phyloP scores from a whole-genome alignment of 1,284 basidiomycete genomes.

The Dichomitus squalens region DNA sequence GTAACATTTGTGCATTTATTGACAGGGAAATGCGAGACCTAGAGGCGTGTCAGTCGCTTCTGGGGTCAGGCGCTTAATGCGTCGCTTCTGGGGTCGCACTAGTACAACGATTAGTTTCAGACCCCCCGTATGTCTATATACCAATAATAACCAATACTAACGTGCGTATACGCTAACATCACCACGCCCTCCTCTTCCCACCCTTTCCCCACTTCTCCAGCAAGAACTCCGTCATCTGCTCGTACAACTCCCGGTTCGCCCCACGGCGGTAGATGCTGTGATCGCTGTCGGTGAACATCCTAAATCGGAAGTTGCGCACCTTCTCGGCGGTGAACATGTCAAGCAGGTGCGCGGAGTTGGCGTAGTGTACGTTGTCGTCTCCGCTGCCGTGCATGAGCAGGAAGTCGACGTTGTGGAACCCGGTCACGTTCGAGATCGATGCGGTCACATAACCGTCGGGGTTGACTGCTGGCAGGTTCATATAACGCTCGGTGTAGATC shows the following conservation, averaged over 20 bases:
- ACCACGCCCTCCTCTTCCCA: conserved; percentile 45
- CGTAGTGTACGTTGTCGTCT: conserved; percentile 94
- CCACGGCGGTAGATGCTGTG: conserved; percentile 76
- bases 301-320: conserved; percentile 83
- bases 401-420: conserved; percentile 80
- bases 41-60: too few species aligned
- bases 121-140: too few species aligned
- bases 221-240: conserved; percentile 86
- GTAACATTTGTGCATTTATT: too few species aligned
- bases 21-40: too few species aligned
- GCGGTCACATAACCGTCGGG: conserved; percentile 82
- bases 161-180: background rate
- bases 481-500: conserved; percentile 96
- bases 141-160: too few species aligned
- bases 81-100: too few species aligned
- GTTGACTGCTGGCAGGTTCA: conserved; percentile 83
- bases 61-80: too few species aligned
- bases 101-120: too few species aligned
- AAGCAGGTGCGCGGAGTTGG: conserved; percentile 87
- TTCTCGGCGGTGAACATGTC: conserved; percentile 86
- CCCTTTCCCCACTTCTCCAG: conserved; percentile 92
- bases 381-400: conserved; percentile 91
- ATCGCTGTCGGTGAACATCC: conserved; percentile 96
- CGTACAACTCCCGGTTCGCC: conserved; percentile 83
- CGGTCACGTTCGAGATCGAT: conserved; percentile 84